Evolutionary conservation across 495 filamentous ascomycete genomes (phyloP), one percentile per base, ranked within the genome.

Genomic region (Staphylotrichum tortipilum): DNA sequence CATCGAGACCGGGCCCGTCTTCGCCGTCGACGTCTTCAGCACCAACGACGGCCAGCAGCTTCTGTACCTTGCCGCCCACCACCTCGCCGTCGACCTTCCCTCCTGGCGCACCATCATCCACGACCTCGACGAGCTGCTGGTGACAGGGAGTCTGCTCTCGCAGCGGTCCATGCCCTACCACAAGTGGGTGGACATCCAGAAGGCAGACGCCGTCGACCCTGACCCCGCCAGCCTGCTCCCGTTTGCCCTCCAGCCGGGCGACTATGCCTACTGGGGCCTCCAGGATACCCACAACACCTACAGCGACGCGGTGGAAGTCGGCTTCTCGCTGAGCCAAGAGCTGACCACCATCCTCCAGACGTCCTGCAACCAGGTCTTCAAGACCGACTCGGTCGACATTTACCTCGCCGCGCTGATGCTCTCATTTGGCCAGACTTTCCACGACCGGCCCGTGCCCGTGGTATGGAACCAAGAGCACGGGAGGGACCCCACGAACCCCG

Each of bases 71-170:
- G 72, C 74, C 7, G 81, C 76, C 3, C 83, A 87, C 55, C 84
- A 86, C 53, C 62, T 86, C 1, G 80, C 83, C 3, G 73, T 87
- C 24, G 84, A 88, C 50, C 75, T 85, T 24, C 78, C 83, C 8
- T 87, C 84, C 0, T 87, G 82, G 83, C 70, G 77, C 17, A 71
- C 85, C 17, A 78, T 88, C 7, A 68, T 84, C 12, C 71, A 82
- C 42, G 84, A 88, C 44, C 50, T 87, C 33, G 83, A 85, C 52
- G 77, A 83, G 15, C 50, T 84, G 1, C 59, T 88, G 4, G 52
- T 71, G n/a, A 70, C 72, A 35, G 71, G 76, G 0, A 68, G 58
- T 36, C 50, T 73, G 3, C 15, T 64, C 24, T 68, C 68, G 2
- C 61, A 56, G 15, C 58, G 59, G 4, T 68, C 71, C 1, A 70